Evolutionary conservation across 257 asterid species (phyloP).

Genomic region (Cruciata laevipes): DNA sequence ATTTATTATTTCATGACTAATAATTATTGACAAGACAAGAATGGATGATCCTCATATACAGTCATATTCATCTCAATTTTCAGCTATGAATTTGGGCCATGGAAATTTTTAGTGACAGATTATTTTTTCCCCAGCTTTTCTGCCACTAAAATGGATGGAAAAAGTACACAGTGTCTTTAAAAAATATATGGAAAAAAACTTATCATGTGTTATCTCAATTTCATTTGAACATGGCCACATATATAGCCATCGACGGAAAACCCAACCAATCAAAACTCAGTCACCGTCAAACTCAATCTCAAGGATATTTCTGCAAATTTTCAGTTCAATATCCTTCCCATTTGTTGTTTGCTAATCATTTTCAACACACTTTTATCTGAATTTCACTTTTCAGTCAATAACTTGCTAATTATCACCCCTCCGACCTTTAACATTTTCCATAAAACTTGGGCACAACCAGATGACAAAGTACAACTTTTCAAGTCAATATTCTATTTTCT

Average conservation of each 20-base stretch:
- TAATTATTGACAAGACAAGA: background rate
- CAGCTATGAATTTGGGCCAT: background rate
- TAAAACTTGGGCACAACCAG: background rate
- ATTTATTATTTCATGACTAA: too few species aligned
- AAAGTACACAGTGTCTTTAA: too few species aligned
- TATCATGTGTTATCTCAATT: conserved; percentile 5
- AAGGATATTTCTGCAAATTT: background rate
- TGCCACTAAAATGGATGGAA: background rate
- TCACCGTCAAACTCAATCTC: background rate
- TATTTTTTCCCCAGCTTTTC: too few species aligned
- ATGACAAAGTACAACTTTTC: background rate
- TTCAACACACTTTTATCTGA: background rate
- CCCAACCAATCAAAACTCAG: background rate
- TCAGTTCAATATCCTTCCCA: background rate
- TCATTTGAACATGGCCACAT: conserved; percentile 13
- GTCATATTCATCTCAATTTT: too few species aligned
- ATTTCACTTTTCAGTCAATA: background rate
- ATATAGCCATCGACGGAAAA: conserved; percentile 12
- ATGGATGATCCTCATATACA: background rate
- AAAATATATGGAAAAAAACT: background rate
- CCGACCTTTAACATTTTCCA: background rate
- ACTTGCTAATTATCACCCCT: background rate
- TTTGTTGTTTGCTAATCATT: background rate
- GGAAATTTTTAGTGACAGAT: background rate
- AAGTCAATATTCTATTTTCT: background rate